Base-by-base conservation (phyloP, 2,329 filamentous ascomycete genomes). In the Elsinoe batatas region DNA sequence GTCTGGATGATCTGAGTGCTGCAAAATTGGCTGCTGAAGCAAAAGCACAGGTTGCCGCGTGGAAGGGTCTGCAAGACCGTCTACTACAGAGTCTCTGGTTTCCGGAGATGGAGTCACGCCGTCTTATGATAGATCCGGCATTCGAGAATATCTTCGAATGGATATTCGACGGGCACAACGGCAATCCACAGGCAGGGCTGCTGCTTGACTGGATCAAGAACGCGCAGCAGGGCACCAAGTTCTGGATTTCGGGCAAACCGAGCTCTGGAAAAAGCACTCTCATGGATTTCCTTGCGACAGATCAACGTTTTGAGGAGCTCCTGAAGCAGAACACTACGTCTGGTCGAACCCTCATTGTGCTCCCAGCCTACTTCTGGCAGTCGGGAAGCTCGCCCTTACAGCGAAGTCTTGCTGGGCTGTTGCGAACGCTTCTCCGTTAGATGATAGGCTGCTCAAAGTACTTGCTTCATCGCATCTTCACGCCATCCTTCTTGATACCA, bases 241-340 rank as follows among this genome's bases (percentile, higher is more conserved):
- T 51, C 47, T 51, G 47, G 47, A n/a, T 51, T 3, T 26, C 30
- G n/a, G 47, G 47, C 11, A 51, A 51, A n/a, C 33, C 50, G 2
- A 35, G 50, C 3, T 53, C 50, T 5, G 50, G 50, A 4, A 53
- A 53, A 17, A 53, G 50, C 15, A 53, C 50, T 20, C 50, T 53
- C 3, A 53, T 53, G 35, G 4, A 37, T n/a, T 42, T 20, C 32
- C 36, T 53, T 3, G 10, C 11, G 20, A 20, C 18, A 8, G 35
- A 53, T 20, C 12, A 3, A 13, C 43, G 17, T 13, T 5, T 20
- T 12, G 4, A 12, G 26, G 7, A 22, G 18, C 11, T 46, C 8
- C 15, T 46, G 26, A 15, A 12, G 6, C 10, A 26, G 5, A 46
- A 5, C 26, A 4, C 43, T 13, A 3, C 3, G 13, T 11, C 43